Conservation (phyloP, 495 filamentous ascomycete species). For the Aspergillus conjunctus region DNA sequence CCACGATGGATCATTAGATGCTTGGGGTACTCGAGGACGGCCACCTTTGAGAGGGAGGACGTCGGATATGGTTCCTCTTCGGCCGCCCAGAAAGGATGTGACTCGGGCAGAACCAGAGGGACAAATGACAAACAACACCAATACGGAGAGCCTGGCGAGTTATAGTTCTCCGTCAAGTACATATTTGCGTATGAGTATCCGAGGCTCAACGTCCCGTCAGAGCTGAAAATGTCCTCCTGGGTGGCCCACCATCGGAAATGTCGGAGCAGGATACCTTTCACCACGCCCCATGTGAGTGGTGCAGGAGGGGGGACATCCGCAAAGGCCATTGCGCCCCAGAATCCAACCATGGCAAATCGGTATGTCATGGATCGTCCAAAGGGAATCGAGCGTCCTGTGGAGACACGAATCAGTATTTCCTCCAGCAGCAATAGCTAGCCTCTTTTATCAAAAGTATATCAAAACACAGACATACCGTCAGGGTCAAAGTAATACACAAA, state of each 20-base stretch:
- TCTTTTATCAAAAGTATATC: background rate
- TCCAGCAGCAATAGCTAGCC: background rate
- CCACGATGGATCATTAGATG: constrained; percentile 65
- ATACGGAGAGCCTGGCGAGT: constrained; percentile 70
- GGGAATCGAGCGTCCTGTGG: constrained; percentile 57
- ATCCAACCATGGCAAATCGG: constrained; percentile 78
- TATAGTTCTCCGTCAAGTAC: constrained; percentile 81
- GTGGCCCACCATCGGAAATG: constrained; percentile 80
- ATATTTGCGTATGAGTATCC: constrained; percentile 80
- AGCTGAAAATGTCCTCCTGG: constrained; percentile 70
- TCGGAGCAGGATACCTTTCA: constrained; percentile 72
- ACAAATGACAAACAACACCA: constrained; percentile 80
- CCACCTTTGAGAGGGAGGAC: constrained; percentile 53
- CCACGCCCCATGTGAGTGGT: constrained; percentile 73
- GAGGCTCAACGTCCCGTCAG: constrained; percentile 71
- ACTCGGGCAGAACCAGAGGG: constrained; percentile 64
- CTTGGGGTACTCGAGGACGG: constrained; percentile 63
- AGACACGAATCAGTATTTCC: background rate
- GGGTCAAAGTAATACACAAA: constrained; percentile 75
- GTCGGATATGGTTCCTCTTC: constrained; percentile 62
- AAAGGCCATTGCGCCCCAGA: constrained; percentile 78
- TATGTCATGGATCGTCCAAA: constrained; percentile 79
- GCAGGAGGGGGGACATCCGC: constrained; percentile 70
- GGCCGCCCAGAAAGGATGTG: constrained; percentile 75
- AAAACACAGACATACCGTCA: constrained; percentile 47